Percentiles rank a stretch among this genome's conserved stretches.
Evolutionary conservation across 306 rosid genomes (phyloP).

Genomic region (Pyrus pyrifolia): DNA sequence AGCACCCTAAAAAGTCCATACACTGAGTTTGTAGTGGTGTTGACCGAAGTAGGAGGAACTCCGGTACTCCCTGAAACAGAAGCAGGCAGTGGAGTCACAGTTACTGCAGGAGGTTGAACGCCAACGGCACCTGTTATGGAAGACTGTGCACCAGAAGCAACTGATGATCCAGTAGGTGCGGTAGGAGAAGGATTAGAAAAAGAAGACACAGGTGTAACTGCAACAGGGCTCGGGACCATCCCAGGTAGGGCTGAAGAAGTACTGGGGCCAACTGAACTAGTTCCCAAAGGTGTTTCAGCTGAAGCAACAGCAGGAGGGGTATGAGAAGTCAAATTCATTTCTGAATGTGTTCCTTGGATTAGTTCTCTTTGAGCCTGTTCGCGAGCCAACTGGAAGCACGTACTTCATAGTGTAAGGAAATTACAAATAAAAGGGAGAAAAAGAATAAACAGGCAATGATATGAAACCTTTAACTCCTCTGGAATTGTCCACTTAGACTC

Average conservation of each 20-base stretch:
- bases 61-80: slow-evolving; percentile 48
- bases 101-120: slow-evolving; percentile 39
- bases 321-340: slow-evolving; percentile 37
- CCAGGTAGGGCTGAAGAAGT: slow-evolving; percentile 43
- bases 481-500: slow-evolving; percentile 99
- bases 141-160: slow-evolving; percentile 36
- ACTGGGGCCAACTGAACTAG: slow-evolving; percentile 33
- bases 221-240: slow-evolving; percentile 62
- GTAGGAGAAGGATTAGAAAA: slow-evolving; percentile 47
- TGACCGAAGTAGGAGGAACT: slow-evolving; percentile 37
- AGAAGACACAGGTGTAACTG: slow-evolving; percentile 62
- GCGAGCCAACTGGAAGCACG: slow-evolving; percentile 75
- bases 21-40: slow-evolving; percentile 43
- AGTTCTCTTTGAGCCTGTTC: slow-evolving; percentile 74
- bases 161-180: slow-evolving; percentile 41
- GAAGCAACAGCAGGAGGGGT: slow-evolving; percentile 33
- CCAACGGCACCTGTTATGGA: slow-evolving; percentile 32
- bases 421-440: not conserved
- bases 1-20: slow-evolving; percentile 29
- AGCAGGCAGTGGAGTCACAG: slow-evolving; percentile 33
- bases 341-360: slow-evolving; percentile 49
- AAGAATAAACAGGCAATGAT: slow-evolving; percentile 9
- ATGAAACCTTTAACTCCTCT: slow-evolving; percentile 81
- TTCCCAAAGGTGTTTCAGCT: slow-evolving; percentile 34
- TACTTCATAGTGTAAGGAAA: slow-evolving; percentile 16